A percentile compares a stretch with the other conserved stretches of the same genome.
These are phyloP conservation scores for Myriosclerotinia curreyana DNA, from an alignment of 2,329 filamentous ascomycete species.

Conservation along the genomic window DNA sequence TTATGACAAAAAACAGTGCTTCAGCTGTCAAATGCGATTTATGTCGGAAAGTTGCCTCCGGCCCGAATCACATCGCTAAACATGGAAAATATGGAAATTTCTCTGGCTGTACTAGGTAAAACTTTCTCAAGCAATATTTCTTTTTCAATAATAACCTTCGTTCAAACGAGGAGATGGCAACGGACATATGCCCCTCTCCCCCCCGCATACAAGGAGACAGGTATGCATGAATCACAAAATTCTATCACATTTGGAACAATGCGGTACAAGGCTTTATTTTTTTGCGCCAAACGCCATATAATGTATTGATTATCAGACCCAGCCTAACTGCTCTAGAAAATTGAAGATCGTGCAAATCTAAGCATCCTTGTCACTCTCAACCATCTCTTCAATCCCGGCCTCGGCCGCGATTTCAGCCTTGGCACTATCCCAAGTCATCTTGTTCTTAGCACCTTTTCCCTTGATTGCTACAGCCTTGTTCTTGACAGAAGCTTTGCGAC, in stretches of 20 bases:
- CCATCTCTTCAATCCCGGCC: background rate
- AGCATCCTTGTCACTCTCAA: constrained; percentile 38
- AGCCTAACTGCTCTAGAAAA: background rate
- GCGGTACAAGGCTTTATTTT: background rate
- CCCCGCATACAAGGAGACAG: background rate
- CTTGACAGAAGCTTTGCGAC: background rate
- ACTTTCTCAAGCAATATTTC: background rate
- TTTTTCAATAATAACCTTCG: background rate
- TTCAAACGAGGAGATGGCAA: background rate
- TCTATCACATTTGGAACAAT: constrained; percentile 12
- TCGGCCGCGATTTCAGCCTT: background rate
- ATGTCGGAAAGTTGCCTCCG: background rate
- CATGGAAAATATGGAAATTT: background rate
- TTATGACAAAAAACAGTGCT: background rate
- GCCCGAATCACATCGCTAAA: background rate
- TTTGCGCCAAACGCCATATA: background rate
- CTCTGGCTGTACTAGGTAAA: background rate
- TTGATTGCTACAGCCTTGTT: background rate
- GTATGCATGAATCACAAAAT: background rate
- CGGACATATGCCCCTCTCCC: background rate
- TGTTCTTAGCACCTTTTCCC: background rate
- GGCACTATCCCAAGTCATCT: background rate
- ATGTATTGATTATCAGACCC: background rate
- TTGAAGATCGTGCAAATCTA: constrained; percentile 35
- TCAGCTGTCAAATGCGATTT: background rate